Conservation (phyloP, 345 rosid genomes). For the Gossypioides kirkii region DNA sequence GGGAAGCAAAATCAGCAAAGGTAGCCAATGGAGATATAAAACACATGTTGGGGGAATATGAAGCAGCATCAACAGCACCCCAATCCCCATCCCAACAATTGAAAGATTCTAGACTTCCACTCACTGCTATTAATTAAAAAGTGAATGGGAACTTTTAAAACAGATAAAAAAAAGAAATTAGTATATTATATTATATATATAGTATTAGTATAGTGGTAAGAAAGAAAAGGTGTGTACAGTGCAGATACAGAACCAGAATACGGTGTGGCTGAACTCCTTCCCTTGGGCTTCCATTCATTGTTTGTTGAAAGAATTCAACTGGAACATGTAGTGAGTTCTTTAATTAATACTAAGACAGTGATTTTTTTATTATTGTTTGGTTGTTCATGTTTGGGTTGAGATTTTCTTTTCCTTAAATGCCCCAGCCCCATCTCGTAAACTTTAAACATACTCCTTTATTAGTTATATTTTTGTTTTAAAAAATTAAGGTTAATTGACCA, state of each 20-base stretch:
- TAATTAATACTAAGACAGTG: not conserved
- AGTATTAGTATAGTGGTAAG: constrained; percentile 5
- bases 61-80: constrained; percentile 28
- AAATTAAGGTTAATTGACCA: no score
- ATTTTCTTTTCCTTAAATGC: not conserved
- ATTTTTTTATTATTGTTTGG: not conserved
- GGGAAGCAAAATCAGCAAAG: constrained; percentile 59
- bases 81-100: constrained; percentile 24
- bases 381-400: not conserved
- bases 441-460: no score
- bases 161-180: not conserved
- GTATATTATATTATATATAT: not conserved
- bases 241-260: constrained; percentile 26
- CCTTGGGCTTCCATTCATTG: constrained; percentile 16
- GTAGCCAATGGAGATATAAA: constrained; percentile 74
- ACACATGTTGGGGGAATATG: constrained; percentile 44
- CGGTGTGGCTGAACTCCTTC: not conserved
- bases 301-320: constrained; percentile 16
- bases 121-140: constrained; percentile 76
- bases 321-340: not conserved
- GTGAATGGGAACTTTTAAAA: not conserved
- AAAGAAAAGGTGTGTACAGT: constrained; percentile 32
- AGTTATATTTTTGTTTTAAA: no score
- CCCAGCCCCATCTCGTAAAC: no score
- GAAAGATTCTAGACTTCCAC: constrained; percentile 78